Base-by-base conservation (phyloP, 2,329 filamentous ascomycete species). In the Beauveria caledonica region DNA sequence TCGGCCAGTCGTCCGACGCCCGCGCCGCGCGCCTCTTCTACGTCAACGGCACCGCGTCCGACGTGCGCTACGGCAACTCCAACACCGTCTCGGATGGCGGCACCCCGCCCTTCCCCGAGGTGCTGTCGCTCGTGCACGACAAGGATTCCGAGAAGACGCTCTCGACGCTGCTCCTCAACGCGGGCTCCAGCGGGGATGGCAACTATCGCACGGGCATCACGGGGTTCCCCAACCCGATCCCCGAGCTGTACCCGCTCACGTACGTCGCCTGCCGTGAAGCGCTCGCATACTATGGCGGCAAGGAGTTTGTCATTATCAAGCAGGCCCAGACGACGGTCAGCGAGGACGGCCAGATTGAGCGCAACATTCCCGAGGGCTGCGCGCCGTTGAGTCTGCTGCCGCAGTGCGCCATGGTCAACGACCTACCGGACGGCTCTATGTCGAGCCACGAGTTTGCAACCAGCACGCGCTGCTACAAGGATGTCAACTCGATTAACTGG, bases 21-120 rank as follows among this genome's bases (percentile, higher is more conserved):
- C n/a, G 2, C 29, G 55, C 62, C 33, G 58, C 62, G 6, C 69
- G 71, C 53, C 64, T 76, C 61, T 82, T 81, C 66, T 82, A 81
- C 73, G 69, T 77, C 60, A 82, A 82, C 65, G 78, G 76, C 65
- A 79, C 78, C 13, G 70, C 70, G 13, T 61, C 67, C 7, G 71
- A 77, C 44, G 63, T 73, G 7, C 64, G 65, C 19, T 67, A 66
- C 40, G 65, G 68, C 44, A 56, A 64, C 46, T 71, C 72, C 40
- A 72, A 69, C 46, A 66, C 77, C 54, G 59, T 80, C 33, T 74
- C 72, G 27, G 77, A 80, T 62, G 70, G 70, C 19, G 76, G 75
- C 36, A 73, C 68, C 6, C 75, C 74, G 4, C 67, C 68, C 4
- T 71, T 71, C 58, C 75, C 78, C 3, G 71, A 66, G 40, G 75